Evolutionary conservation across 2,329 filamentous ascomycete genomes (phyloP).

Genomic region (Macrophomina pseudophaseolina): DNA sequence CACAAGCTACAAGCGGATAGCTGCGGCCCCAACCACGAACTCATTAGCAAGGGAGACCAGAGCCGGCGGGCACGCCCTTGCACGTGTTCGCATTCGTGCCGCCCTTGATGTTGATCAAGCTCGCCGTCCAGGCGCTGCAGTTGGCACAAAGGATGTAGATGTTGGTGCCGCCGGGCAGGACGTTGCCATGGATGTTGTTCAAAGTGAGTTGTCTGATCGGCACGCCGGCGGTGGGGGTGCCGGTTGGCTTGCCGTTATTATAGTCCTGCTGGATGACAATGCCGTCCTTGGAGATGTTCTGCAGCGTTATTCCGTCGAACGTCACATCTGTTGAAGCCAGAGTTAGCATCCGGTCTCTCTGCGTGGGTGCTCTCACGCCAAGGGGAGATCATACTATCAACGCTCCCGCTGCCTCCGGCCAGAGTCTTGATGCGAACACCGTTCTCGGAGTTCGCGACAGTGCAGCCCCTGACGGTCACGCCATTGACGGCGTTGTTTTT

Average conservation of each 20-base stretch:
- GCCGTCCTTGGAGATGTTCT: constrained; percentile 47
- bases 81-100: not conserved
- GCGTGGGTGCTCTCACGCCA: not conserved
- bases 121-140: constrained; percentile 47
- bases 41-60: not conserved
- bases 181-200: constrained; percentile 43
- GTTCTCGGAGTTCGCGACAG: constrained; percentile 59
- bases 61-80: not conserved
- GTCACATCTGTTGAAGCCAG: constrained; percentile 31
- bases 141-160: constrained; percentile 48
- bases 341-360: not conserved
- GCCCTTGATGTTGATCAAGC: constrained; percentile 43
- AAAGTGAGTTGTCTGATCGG: constrained; percentile 46
- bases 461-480: constrained; percentile 57
- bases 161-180: constrained; percentile 37
- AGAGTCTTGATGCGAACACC: constrained; percentile 66
- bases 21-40: no score
- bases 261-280: constrained; percentile 55
- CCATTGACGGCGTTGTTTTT: constrained; percentile 59
- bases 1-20: no score
- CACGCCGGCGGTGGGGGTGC: constrained; percentile 47
- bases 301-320: constrained; percentile 47
- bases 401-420: constrained; percentile 55
- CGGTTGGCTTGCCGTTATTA: constrained; percentile 43
- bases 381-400: not conserved